A percentile compares a stretch with the other conserved stretches of the same genome.
Evolutionary conservation across 148 eudicot species (phyloP).

Genomic region (Beta vulgaris): DNA sequence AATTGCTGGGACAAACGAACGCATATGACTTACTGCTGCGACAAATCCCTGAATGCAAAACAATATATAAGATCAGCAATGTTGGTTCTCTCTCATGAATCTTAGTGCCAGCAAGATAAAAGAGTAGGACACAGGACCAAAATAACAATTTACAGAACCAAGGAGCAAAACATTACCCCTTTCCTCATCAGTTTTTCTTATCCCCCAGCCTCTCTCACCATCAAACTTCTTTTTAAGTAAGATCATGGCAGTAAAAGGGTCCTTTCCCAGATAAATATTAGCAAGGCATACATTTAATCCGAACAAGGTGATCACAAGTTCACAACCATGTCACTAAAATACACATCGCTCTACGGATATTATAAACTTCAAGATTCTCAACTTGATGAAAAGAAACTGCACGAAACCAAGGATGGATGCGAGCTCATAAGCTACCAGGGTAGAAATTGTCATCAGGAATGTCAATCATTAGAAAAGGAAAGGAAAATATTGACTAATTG

Average conservation of each 20-base stretch:
- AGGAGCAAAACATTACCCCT: neutral
- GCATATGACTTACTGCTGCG: conserved; percentile 82
- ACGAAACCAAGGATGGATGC: too few relatives aligned
- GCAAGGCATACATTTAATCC: neutral
- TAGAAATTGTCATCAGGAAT: too few relatives aligned
- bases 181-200: neutral
- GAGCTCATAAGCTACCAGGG: too few relatives aligned
- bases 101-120: conserved; percentile 10
- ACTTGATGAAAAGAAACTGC: too few relatives aligned
- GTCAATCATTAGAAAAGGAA: too few relatives aligned
- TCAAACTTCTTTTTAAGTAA: neutral
- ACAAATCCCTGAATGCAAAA: conserved; percentile 73
- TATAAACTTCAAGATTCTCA: too few relatives aligned
- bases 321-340: neutral
- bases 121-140: neutral
- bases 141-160: neutral
- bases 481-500: too few relatives aligned
- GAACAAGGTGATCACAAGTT: neutral
- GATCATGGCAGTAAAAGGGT: neutral
- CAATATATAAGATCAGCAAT: conserved; percentile 12
- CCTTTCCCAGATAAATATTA: neutral
- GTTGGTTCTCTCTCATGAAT: neutral
- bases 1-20: conserved; percentile 85
- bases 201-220: neutral
- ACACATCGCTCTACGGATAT: neutral